Percentiles rank a stretch among this genome's conserved stretches.
phyloP scores from a whole-genome alignment of 176 grass and related monocot genomes.

The Carex kokanica region DNA sequence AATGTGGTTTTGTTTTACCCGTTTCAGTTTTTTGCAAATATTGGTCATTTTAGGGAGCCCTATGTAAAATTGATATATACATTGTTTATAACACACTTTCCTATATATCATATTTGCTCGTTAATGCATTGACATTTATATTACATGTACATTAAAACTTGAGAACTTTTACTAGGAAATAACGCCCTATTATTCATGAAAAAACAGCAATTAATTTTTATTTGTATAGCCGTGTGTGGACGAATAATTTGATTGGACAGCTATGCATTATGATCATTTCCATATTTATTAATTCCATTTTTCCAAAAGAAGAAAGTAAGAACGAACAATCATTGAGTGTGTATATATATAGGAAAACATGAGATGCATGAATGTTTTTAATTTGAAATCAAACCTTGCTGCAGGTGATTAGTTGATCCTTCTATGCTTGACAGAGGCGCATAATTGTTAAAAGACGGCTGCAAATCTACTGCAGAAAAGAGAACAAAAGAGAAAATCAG shows the following conservation, averaged over 20 bases:
- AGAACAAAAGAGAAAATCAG: constrained; percentile 10
- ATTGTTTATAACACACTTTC: neutral
- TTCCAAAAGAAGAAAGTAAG: neutral
- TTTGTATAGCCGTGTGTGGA: neutral
- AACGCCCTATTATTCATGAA: neutral
- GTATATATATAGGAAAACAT: neutral
- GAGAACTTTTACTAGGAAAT: neutral
- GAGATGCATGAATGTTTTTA: neutral
- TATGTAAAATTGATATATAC: neutral
- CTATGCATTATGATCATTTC: neutral
- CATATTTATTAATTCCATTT: neutral
- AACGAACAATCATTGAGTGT: neutral
- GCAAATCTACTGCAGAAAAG: constrained; percentile 21
- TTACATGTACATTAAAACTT: no score
- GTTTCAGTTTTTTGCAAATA: no score
- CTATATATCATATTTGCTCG: neutral
- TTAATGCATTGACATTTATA: no score
- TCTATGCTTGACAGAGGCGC: constrained; percentile 14
- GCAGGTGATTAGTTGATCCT: constrained; percentile 4
- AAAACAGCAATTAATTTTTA: neutral
- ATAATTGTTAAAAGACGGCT: constrained; percentile 24
- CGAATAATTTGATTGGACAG: neutral
- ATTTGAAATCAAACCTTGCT: constrained; percentile 27
- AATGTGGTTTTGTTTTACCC: no score
- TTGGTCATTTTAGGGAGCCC: neutral